These are phyloP conservation scores for Botrytis pseudocinerea DNA, from an alignment of 2,329 filamentous ascomycete genomes.

Conservation along the genomic window DNA sequence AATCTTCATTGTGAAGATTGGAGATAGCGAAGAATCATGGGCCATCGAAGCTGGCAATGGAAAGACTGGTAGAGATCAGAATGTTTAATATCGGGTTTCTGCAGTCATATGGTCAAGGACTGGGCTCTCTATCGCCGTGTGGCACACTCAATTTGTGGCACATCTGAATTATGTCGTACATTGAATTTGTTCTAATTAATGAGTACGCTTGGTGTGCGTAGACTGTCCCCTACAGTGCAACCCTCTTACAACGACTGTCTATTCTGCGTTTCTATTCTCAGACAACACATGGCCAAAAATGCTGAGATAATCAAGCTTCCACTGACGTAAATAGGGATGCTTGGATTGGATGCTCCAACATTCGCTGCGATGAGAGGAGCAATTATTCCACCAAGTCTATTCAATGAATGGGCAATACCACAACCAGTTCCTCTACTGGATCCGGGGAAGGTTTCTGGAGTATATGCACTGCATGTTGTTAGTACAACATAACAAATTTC, in stretches of 20 bases:
- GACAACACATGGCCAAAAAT: conserved; percentile 59
- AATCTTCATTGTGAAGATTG: neutral
- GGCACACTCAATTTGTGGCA: neutral
- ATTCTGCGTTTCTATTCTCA: conserved; percentile 64
- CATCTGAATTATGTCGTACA: neutral
- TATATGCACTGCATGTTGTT: conserved; percentile 55
- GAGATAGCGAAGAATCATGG: neutral
- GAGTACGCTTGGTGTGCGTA: neutral
- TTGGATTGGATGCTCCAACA: conserved; percentile 46
- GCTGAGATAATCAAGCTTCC: conserved; percentile 58
- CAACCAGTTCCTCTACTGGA: conserved; percentile 71
- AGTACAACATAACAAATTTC: neutral
- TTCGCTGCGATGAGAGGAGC: conserved; percentile 68
- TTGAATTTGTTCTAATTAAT: neutral
- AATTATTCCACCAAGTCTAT: conserved; percentile 65
- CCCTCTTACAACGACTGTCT: conserved; percentile 52
- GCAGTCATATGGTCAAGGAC: neutral
- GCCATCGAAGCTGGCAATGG: neutral
- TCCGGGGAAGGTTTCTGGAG: conserved; percentile 74
- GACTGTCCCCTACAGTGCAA: neutral
- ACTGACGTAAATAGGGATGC: conserved; percentile 58
- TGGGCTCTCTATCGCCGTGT: neutral
- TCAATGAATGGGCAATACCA: conserved; percentile 71
- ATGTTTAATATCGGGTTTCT: neutral
- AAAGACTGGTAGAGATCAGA: neutral